Evolutionary conservation across 495 filamentous ascomycete genomes (phyloP).

Genomic region (Trichoderma erinaceum): DNA sequence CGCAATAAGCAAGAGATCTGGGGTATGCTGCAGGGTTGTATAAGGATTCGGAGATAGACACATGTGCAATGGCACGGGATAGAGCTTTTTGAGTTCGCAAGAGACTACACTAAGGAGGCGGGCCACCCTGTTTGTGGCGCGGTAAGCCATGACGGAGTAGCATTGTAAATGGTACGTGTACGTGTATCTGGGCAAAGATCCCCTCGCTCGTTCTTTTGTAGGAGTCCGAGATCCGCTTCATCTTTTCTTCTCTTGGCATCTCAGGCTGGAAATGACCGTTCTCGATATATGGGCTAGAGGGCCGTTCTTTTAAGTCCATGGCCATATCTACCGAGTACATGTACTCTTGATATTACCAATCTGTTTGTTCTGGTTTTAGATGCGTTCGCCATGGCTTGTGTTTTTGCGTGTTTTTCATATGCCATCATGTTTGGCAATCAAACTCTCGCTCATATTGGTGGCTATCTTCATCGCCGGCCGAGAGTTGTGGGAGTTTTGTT

Average conservation of each 20-base stretch:
- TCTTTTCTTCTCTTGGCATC: background rate
- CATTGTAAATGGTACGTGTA: too few relatives aligned
- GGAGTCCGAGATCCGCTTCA: background rate
- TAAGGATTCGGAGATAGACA: too few relatives aligned
- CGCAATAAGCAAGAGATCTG: too few relatives aligned
- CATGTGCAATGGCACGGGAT: too few relatives aligned
- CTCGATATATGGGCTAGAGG: too few relatives aligned
- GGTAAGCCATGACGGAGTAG: background rate
- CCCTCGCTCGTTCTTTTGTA: too few relatives aligned
- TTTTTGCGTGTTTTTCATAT: background rate
- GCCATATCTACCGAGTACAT: background rate
- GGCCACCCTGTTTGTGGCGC: background rate
- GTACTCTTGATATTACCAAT: background rate
- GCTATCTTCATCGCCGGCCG: background rate
- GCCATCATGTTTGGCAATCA: background rate
- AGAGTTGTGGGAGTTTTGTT: background rate
- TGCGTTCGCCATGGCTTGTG: background rate
- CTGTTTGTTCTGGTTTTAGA: background rate
- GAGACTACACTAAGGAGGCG: too few relatives aligned
- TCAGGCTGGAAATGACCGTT: background rate
- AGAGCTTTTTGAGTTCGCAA: too few relatives aligned
- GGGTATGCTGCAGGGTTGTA: too few relatives aligned
- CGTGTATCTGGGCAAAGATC: too few relatives aligned
- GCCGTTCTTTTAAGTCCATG: background rate
- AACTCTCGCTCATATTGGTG: background rate